A percentile compares a stretch with the other conserved stretches of the same genome.
Evolutionary conservation across 78 protist species (phyloP).

Genomic region (Dictyostelium firmibasis): DNA sequence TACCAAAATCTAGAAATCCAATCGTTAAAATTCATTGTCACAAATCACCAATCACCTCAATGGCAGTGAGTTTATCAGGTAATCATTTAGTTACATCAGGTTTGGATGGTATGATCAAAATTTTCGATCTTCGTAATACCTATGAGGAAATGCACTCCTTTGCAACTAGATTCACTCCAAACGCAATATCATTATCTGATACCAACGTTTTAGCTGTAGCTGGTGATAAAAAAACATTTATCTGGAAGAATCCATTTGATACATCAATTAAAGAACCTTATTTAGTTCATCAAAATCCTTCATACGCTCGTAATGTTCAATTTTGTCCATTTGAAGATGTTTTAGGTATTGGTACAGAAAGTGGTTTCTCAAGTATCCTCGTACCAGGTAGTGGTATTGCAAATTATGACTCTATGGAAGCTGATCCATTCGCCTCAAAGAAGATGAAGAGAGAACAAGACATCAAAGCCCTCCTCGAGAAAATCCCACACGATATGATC

Average conservation of each 20-base stretch:
- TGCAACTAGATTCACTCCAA: constrained; percentile 71
- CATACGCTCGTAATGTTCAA: constrained; percentile 3
- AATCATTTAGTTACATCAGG: constrained; percentile 53
- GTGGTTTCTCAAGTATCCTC: constrained; percentile 74
- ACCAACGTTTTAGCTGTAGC: constrained; percentile 92
- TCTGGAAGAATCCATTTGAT: constrained; percentile 76
- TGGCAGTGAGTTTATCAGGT: constrained; percentile 86
- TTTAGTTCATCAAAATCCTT: constrained; percentile 46
- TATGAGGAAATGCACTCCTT: constrained; percentile 86
- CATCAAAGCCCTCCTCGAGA: constrained; percentile 90
- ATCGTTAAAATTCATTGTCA: constrained; percentile 91
- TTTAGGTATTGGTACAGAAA: constrained; percentile 91
- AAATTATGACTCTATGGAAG: constrained; percentile 96
- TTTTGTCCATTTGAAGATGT: constrained; percentile 98
- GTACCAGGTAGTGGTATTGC: constrained; percentile 97
- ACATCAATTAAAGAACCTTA: constrained; percentile 80
- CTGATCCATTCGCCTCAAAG: constrained; percentile 93
- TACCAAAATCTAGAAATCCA: constrained; percentile 90
- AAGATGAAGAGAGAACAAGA: constrained; percentile 89
- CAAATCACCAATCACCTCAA: constrained; percentile 56
- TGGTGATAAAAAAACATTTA: constrained; percentile 64
- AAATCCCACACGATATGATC: constrained; percentile 83
- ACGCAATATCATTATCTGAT: constrained; percentile 81
- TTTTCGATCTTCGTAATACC: constrained; percentile 97
- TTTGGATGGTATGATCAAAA: constrained; percentile 77